phyloP scores from a whole-genome alignment of 1,139 yeast species.

The Saccharomyces hybrid region DNA sequence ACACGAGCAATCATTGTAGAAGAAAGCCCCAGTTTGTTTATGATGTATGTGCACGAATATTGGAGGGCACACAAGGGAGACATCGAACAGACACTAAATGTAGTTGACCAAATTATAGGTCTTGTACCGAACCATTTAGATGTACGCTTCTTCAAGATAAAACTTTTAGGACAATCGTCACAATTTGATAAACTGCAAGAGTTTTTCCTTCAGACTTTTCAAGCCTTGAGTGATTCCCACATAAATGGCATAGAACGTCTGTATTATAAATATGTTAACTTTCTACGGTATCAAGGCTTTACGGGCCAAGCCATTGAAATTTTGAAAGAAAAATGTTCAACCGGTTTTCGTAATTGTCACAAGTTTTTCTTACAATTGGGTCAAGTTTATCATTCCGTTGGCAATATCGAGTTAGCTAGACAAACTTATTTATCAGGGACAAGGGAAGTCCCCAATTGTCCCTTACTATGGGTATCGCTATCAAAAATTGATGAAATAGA shows the following conservation, averaged over 20 bases:
- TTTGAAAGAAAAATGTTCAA: constrained; percentile 38
- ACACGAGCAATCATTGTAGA: constrained; percentile 36
- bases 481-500: constrained; percentile 43
- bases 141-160: constrained; percentile 65
- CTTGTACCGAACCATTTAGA: constrained; percentile 42
- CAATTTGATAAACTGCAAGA: constrained; percentile 38
- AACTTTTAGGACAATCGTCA: constrained; percentile 45
- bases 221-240: constrained; percentile 16
- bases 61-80: constrained; percentile 44
- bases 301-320: constrained; percentile 36
- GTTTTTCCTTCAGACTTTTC: constrained; percentile 40
- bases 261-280: constrained; percentile 58
- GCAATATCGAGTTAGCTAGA: constrained; percentile 39
- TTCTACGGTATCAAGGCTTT: constrained; percentile 40
- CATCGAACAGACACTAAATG: constrained; percentile 43
- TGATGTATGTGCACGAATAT: constrained; percentile 68
- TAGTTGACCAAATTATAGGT: constrained; percentile 44
- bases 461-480: constrained; percentile 51
- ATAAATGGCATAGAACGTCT: constrained; percentile 42
- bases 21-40: constrained; percentile 42
- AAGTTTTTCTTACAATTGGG: constrained; percentile 24
- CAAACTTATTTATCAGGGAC: constrained; percentile 46
- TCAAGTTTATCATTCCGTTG: constrained; percentile 16
- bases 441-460: constrained; percentile 38
- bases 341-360: constrained; percentile 12